phyloP scores from a whole-genome alignment of 73 alveolate genomes.

The Paramecium pentaurelia region DNA sequence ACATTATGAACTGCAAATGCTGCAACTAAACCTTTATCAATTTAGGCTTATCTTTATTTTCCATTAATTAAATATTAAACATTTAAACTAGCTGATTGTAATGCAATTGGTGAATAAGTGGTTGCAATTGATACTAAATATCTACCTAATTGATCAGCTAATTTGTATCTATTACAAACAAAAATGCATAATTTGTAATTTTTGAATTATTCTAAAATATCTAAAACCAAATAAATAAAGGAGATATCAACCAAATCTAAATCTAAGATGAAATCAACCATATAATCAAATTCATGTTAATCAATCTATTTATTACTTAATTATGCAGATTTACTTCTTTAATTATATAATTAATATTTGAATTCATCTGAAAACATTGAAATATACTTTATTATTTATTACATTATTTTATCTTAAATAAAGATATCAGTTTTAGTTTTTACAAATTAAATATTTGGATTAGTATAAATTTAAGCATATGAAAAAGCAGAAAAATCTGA shows the following conservation, averaged over 20 bases:
- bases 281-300: conserved; percentile 51
- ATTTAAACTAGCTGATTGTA: conserved; percentile 48
- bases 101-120: conserved; percentile 75
- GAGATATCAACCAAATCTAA: conserved; percentile 78
- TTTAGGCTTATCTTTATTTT: conserved; percentile 51
- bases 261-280: conserved; percentile 71
- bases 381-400: conserved; percentile 78
- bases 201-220: conserved; percentile 83
- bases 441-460: conserved; percentile 57
- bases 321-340: conserved; percentile 71
- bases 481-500: conserved; percentile 51
- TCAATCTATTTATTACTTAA: conserved; percentile 29
- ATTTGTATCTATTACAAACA: conserved; percentile 85
- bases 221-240: conserved; percentile 76
- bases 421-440: conserved; percentile 75
- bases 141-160: conserved; percentile 78
- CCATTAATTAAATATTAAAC: conserved; percentile 10
- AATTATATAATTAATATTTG: conserved; percentile 55
- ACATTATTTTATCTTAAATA: conserved; percentile 79
- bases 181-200: conserved; percentile 79
- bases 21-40: conserved; percentile 72
- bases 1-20: conserved; percentile 84
- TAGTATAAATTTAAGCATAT: neutral
- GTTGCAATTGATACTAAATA: conserved; percentile 73
- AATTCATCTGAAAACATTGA: conserved; percentile 85